Base-by-base conservation (phyloP, 768 basidiomycete species). In the Suillus placidus region DNA sequence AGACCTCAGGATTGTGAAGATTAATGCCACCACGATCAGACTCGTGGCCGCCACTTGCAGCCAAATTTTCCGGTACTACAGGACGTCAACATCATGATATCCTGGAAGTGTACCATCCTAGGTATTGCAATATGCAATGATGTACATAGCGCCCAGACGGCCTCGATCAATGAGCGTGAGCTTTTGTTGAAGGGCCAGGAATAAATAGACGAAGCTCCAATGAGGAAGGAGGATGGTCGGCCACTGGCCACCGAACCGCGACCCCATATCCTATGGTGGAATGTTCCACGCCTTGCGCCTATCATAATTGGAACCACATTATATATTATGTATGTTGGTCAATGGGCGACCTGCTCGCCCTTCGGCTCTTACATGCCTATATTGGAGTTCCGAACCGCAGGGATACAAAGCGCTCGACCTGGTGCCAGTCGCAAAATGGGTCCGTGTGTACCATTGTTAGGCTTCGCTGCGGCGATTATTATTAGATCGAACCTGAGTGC, bases 221-320 rank as follows among this genome's bases (percentile, higher is more conserved):
- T 42, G 18, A 62, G 34, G 64, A 62, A 62, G 43, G 54, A 26
- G 37, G 20, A 37, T 16, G 49, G 47, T 54, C 65, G 58, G 57
- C 30, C 30, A 30, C 2, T 14, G 45, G 40, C 35, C 63, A 35
- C 40, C 67, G 61, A 55, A 45, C 34, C 37, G 57, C 49, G 57
- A 52, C 37, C 63, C 37, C 30, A 43, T 66, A 38, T 52, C 20
- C 66, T 70, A 72, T 76, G 72, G 72, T 70, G 67, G 72, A 69
- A 65, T 32, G 66, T 67, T 61, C 71, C 73, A 76, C 73, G 60
- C 67, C 66, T 72, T 57, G 42, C 34, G 63, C 51, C 42, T 32
- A 60, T 43, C 54, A 61, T 37, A 49, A 35, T 42, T 58, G 62
- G 55, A 56, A 58, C 47, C 49, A 18, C 47, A 52, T 55, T 23